Base-by-base conservation (phyloP, 2,329 filamentous ascomycete genomes). In the Phialocephala subalpina region DNA sequence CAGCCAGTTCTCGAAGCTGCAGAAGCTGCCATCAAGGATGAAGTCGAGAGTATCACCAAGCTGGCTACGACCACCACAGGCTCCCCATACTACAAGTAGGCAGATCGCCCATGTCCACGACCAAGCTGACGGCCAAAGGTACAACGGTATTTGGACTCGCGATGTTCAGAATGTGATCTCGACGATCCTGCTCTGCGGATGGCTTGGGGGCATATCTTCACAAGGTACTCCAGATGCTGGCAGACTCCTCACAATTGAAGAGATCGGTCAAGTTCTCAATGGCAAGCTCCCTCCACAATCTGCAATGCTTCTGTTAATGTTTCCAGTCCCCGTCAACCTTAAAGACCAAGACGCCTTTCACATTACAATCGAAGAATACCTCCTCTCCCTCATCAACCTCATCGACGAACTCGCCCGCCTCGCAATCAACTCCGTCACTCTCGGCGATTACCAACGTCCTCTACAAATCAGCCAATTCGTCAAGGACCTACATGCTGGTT, bases 281-380 rank as follows among this genome's bases (percentile, higher is more conserved):
- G 88, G 94, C 73, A 72, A 18, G 56, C 62, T 22, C 12, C 45
- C 49, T 25, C 35, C 42, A 7, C 20, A 47, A 25, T 27, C 25
- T 61, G 4, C 18, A 49, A 63, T 11, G n/a, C 22, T 29, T 52
- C 42, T 64, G 22, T 72, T 68, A 60, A 72, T 20, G 62, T 56
- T 38, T 35, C 58, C 70, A 94, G 94, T 97, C 12, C 94, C 94
- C 14, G 91, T 96, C 69, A 97, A 97, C 77, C 86, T 97, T 75
- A 97, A 97, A 79, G 91, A 95, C 74, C 84, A 87, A 68, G 95
- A 98, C 77, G 87, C 89, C 59, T 99, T 99, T 85, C 96, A 99
- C 78, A 84, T 99, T 74, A 97, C 94, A 52, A 95, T 98, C 74
- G 96, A 99, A 80, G 96, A 99, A 80, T 99, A 99, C 79, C 89